These are phyloP conservation scores for Neolentinus lepideus DNA, from an alignment of 1,284 basidiomycete species.

Conservation along the genomic window DNA sequence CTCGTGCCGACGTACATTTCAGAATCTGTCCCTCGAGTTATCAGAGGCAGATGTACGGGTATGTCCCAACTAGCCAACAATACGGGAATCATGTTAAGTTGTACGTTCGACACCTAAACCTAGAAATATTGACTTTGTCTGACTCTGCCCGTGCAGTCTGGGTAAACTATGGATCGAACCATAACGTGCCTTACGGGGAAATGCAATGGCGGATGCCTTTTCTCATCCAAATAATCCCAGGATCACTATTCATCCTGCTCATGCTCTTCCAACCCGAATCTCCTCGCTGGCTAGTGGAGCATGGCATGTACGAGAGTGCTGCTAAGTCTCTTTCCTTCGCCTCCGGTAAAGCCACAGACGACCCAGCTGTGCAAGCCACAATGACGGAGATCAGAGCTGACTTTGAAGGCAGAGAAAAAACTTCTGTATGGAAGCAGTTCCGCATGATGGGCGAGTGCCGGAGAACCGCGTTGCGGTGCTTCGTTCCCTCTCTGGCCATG, in stretches of 20 bases:
- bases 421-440: constrained; percentile 29
- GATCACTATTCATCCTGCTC: constrained; percentile 36
- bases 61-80: constrained; percentile 48
- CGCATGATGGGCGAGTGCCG: constrained; percentile 37
- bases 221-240: constrained; percentile 46
- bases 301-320: constrained; percentile 42
- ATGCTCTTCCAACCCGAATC: constrained; percentile 51
- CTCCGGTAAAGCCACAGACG: constrained; percentile 30
- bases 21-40: constrained; percentile 48
- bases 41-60: constrained; percentile 50
- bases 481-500: constrained; percentile 47
- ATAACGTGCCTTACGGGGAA: constrained; percentile 25
- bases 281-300: constrained; percentile 54
- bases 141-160: constrained; percentile 24
- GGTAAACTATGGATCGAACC: constrained; percentile 37
- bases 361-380: constrained; percentile 31
- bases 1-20: constrained; percentile 52
- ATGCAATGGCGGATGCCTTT: constrained; percentile 53
- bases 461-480: constrained; percentile 35
- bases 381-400: constrained; percentile 47
- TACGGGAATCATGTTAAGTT: constrained; percentile 42
- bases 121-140: background rate
- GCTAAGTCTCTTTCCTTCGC: constrained; percentile 40
- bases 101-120: no score
- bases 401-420: constrained; percentile 34